A percentile compares a stretch with the other conserved stretches of the same genome.
Evolutionary conservation across 352 stramenopile species (phyloP).

Genomic region (Pythium sukuiense): DNA sequence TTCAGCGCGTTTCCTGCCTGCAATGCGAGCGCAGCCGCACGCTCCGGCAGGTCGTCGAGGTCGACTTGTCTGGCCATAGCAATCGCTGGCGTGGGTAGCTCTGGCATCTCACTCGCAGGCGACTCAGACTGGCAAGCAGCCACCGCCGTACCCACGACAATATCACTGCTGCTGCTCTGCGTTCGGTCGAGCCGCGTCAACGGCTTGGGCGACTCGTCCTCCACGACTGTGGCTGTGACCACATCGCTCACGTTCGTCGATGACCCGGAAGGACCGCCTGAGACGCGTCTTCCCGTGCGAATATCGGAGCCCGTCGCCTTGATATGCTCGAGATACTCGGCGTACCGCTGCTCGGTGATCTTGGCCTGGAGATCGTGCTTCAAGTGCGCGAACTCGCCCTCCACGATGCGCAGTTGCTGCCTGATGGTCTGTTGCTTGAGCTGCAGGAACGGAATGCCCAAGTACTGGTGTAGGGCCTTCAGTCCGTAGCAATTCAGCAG

Average conservation of each 20-base stretch:
- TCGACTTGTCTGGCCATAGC: slow-evolving; percentile 28
- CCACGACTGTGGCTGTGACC: background rate
- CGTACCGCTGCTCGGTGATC: slow-evolving; percentile 73
- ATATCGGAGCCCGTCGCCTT: slow-evolving; percentile 70
- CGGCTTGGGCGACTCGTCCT: slow-evolving; percentile 12
- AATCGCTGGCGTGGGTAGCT: background rate
- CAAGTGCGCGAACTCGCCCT: slow-evolving; percentile 64
- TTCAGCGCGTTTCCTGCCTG: slow-evolving; percentile 37
- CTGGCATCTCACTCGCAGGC: background rate
- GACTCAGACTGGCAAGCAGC: background rate
- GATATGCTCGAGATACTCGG: slow-evolving; percentile 74
- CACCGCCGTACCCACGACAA: slow-evolving; percentile 27
- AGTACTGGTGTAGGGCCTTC: slow-evolving; percentile 84
- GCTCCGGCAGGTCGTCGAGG: slow-evolving; percentile 52
- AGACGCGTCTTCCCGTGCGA: slow-evolving; percentile 50
- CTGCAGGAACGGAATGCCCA: slow-evolving; percentile 82
- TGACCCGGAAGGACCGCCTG: background rate
- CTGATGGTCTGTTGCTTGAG: slow-evolving; percentile 76
- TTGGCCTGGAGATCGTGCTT: slow-evolving; percentile 75
- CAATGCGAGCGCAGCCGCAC: slow-evolving; percentile 34
- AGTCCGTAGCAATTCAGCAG: slow-evolving; percentile 84
- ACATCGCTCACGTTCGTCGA: background rate
- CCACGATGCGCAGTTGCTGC: slow-evolving; percentile 73
- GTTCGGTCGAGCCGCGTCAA: slow-evolving; percentile 19
- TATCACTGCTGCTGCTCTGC: slow-evolving; percentile 38